Evolutionary conservation across 2,329 filamentous ascomycete genomes (phyloP).

Genomic region (Coleophoma crateriformis): DNA sequence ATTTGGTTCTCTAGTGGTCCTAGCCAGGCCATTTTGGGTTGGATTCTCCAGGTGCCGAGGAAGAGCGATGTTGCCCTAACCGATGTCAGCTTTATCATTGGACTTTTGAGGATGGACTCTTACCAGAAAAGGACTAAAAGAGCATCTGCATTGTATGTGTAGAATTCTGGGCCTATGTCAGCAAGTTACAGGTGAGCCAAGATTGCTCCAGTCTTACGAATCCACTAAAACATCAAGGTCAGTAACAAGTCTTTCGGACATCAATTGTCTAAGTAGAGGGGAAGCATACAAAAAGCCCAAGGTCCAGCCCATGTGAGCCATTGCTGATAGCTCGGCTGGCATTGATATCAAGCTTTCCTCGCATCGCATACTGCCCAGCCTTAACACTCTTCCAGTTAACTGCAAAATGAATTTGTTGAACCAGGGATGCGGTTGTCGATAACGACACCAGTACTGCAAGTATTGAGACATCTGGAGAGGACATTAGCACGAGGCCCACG

Average conservation of each 20-base stretch:
- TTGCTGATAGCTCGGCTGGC: not conserved
- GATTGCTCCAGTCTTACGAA: not conserved
- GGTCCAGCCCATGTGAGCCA: conserved; percentile 1
- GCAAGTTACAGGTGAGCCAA: too few species aligned
- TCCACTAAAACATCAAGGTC: not conserved
- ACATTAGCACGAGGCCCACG: too few species aligned
- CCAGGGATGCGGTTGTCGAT: not conserved
- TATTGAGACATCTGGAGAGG: not conserved
- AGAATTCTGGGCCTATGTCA: not conserved
- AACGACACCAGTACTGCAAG: not conserved
- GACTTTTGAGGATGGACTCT: too few species aligned
- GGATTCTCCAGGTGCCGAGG: not conserved
- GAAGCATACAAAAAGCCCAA: conserved; percentile 1
- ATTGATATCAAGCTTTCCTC: not conserved
- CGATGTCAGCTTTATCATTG: too few species aligned
- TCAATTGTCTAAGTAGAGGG: too few species aligned
- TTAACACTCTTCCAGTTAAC: conserved; percentile 1
- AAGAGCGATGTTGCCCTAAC: not conserved
- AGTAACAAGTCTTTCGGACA: too few species aligned
- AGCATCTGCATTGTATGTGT: conserved; percentile 4
- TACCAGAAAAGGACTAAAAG: conserved; percentile 6
- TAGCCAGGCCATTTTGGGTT: not conserved
- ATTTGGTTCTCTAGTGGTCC: not conserved
- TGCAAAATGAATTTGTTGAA: conserved; percentile 5
- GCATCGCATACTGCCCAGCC: not conserved